Percentiles rank a stretch among this genome's conserved stretches.
phyloP scores from a whole-genome alignment of 371 early-diverging fungal species.

The Circinella umbellata region DNA sequence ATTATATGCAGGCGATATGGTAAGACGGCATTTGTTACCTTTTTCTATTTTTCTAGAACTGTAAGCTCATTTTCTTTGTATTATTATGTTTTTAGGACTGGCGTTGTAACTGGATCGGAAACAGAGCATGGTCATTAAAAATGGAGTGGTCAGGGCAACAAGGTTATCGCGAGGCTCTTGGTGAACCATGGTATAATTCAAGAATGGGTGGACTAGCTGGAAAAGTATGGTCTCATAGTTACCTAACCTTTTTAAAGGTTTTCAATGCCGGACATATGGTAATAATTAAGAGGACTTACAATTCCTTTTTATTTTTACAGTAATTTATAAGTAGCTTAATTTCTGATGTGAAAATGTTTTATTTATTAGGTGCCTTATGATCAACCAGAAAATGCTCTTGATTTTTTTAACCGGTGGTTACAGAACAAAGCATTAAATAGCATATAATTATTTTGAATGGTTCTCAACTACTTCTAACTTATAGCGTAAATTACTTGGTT shows the following conservation, averaged over 20 bases:
- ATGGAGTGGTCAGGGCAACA: slow-evolving; percentile 81
- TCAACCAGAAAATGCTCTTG: slow-evolving; percentile 62
- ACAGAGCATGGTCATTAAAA: slow-evolving; percentile 82
- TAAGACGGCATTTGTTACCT: slow-evolving; percentile 63
- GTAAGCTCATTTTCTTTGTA: too few relatives aligned
- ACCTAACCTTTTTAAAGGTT: slow-evolving; percentile 79
- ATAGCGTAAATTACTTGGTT: too few relatives aligned
- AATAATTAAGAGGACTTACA: neutral
- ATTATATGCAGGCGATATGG: slow-evolving; percentile 78
- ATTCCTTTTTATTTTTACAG: too few relatives aligned
- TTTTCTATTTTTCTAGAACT: too few relatives aligned
- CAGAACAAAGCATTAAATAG: slow-evolving; percentile 15
- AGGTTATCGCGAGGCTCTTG: slow-evolving; percentile 68
- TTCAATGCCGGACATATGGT: slow-evolving; percentile 94
- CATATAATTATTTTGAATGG: too few relatives aligned
- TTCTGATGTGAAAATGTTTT: too few relatives aligned
- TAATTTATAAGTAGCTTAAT: too few relatives aligned
- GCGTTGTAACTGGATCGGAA: slow-evolving; percentile 47
- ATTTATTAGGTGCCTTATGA: slow-evolving; percentile 60
- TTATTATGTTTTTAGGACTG: too few relatives aligned
- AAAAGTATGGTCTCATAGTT: slow-evolving; percentile 65
- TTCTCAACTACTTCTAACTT: too few relatives aligned
- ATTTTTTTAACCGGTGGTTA: slow-evolving; percentile 66
- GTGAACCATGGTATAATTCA: slow-evolving; percentile 50
- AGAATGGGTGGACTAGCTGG: slow-evolving; percentile 63